Percentiles rank a stretch among this genome's conserved stretches.
These are phyloP conservation scores for Pleurotus salmoneostramineus DNA, from an alignment of 768 basidiomycete species.

Conservation along the genomic window DNA sequence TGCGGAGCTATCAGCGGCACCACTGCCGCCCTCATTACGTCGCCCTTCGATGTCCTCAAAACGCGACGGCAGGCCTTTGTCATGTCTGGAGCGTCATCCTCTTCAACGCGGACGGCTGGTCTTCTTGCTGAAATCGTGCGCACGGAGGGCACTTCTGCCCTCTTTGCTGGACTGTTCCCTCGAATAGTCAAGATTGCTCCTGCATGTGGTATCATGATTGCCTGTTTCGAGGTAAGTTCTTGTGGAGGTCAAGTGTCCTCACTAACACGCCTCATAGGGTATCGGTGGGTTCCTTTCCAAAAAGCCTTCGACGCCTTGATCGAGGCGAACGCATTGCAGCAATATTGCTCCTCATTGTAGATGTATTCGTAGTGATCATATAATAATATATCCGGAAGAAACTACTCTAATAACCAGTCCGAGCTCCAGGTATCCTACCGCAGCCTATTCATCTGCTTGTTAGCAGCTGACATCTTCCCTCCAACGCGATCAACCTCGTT, in stretches of 20 bases:
- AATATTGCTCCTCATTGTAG: slow-evolving; percentile 9
- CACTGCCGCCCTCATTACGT: slow-evolving; percentile 81
- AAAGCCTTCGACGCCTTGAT: slow-evolving; percentile 15
- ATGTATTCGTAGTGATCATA: slow-evolving; percentile 8
- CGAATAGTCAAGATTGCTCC: slow-evolving; percentile 95
- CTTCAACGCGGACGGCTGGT: slow-evolving; percentile 50
- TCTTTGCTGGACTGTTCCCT: slow-evolving; percentile 84
- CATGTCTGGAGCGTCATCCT: slow-evolving; percentile 49
- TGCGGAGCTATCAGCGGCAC: slow-evolving; percentile 90
- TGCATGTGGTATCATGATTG: slow-evolving; percentile 98
- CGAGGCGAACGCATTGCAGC: too few species aligned
- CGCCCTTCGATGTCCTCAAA: slow-evolving; percentile 96
- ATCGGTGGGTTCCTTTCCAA: slow-evolving; percentile 51
- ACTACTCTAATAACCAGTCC: too few species aligned
- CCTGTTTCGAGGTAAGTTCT: slow-evolving; percentile 76
- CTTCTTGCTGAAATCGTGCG: slow-evolving; percentile 66
- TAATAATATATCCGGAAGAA: slow-evolving; percentile 6
- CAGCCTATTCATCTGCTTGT: slow-evolving; percentile 79
- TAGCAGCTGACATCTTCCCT: slow-evolving; percentile 73
- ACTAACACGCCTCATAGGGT: slow-evolving; percentile 36
- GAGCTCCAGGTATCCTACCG: slow-evolving; percentile 37
- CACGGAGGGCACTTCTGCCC: slow-evolving; percentile 72
- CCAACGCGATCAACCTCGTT: slow-evolving; percentile 75
- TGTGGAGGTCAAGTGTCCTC: slow-evolving; percentile 8
- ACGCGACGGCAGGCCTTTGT: slow-evolving; percentile 85